Evolutionary conservation across 83 land plant species (phyloP), one percentile per base, ranked within the genome.

Genomic region (Picea mariana): DNA sequence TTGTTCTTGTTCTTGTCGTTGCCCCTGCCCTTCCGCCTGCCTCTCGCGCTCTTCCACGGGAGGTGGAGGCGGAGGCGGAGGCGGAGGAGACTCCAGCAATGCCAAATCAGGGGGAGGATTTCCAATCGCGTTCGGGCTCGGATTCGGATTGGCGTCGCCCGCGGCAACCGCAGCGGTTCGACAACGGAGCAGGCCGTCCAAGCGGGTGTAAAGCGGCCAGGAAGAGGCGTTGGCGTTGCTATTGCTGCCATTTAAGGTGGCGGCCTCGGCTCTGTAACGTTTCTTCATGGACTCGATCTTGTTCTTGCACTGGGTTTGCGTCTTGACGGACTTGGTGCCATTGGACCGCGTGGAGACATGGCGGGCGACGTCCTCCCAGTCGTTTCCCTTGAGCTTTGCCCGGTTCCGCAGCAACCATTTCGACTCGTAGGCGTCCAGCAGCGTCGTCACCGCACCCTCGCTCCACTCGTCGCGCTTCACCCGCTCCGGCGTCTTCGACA

Each of bases 271-370:
- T 47, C 92, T 83, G 80, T 93, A 95, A 21, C 91, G 80, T 61
- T 91, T 92, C 87, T 93, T 95, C 86, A 95, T 89, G 31, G 93
- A 90, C 85, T 95, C 97, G 49, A 95, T 90, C 89, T 95, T 95
- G 86, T 91, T 89, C 88, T 94, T 94, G 87, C 97, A 94, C 83
- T 94, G 97, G 6, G 91, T 88, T 71, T 85, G 89, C 18, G 95
- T 94, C 83, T 94, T 94, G 21, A 87, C 81, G 0, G 88, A 82
- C 83, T 89, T 90, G 59, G 83, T 71, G 38, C 69, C 83, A 23
- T 84, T 80, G 12, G 79, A 82, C 9, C 91, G 81, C 3, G 88
- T 18, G 4, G 92, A 93, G 0, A 94, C 97, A 17, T 83, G 81
- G 12, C 76, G 79, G 17, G 97, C 95, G 9, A 94, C 90, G 9